Percentiles rank a stretch among this genome's conserved stretches.
Evolutionary conservation across 176 grass and related monocot species (phyloP).

Genomic region (Olyra latifolia): DNA sequence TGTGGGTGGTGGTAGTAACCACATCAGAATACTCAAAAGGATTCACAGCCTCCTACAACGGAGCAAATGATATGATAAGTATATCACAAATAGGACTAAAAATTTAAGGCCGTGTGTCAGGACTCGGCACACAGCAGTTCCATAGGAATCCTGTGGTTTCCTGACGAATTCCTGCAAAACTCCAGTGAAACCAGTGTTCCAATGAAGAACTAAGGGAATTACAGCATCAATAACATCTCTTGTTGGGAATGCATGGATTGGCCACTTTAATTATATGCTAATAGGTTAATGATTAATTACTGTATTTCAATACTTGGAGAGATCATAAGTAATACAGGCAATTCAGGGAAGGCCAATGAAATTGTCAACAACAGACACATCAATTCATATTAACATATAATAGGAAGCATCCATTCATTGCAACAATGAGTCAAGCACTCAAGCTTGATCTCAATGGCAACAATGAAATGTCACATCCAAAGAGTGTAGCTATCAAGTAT

Average conservation of each 20-base stretch:
- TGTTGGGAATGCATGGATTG: neutral
- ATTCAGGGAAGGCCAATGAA: neutral
- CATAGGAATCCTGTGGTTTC: neutral
- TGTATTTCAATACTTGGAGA: neutral
- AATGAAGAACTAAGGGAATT: neutral
- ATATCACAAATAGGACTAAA: neutral
- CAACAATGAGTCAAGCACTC: neutral
- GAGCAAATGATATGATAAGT: conserved; percentile 6
- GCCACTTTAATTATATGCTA: neutral
- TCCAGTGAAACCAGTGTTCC: neutral
- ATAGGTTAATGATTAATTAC: neutral
- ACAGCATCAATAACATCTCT: conserved; percentile 13
- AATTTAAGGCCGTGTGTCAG: neutral
- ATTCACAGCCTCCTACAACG: conserved; percentile 57
- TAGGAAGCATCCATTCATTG: neutral
- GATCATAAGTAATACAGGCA: neutral
- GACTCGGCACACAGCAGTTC: neutral
- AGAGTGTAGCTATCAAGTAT: neutral
- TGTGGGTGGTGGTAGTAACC: conserved; percentile 81
- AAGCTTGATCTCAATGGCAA: neutral
- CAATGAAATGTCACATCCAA: neutral
- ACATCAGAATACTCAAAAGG: conserved; percentile 78
- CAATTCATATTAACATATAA: neutral
- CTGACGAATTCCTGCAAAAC: neutral
- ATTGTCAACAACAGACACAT: neutral